Conservation (phyloP, 805 yeast genomes). For the Lachancea quebecensis region DNA sequence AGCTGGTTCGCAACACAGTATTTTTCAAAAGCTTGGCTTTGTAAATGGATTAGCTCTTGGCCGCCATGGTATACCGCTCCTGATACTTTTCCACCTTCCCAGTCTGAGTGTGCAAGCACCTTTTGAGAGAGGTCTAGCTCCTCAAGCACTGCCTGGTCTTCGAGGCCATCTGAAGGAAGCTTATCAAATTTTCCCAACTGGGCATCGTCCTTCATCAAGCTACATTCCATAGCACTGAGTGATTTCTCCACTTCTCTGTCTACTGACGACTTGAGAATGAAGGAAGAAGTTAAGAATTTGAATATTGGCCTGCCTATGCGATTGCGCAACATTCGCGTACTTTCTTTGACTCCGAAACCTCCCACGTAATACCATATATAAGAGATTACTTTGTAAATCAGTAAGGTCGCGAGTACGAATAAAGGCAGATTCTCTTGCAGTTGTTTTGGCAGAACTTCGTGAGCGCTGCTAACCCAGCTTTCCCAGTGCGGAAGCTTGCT, state of each 20-base stretch:
- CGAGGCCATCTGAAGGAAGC: constrained; percentile 57
- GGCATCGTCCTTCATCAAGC: constrained; percentile 50
- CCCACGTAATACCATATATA: constrained; percentile 14
- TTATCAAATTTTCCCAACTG: constrained; percentile 37
- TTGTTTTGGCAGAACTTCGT: no score
- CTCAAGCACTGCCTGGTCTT: constrained; percentile 38
- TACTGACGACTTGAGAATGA: constrained; percentile 49
- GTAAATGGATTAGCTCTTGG: constrained; percentile 61
- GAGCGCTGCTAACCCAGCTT: no score
- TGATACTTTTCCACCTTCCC: constrained; percentile 81
- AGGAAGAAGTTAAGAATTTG: constrained; percentile 37
- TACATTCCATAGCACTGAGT: constrained; percentile 43
- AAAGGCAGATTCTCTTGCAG: no score
- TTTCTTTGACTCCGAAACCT: constrained; percentile 39
- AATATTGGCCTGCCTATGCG: constrained; percentile 25
- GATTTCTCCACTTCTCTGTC: constrained; percentile 51
- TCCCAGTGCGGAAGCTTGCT: no score
- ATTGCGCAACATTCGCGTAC: constrained; percentile 13
- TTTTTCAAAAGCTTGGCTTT: constrained; percentile 65
- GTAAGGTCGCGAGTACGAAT: not conserved
- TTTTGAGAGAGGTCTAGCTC: constrained; percentile 45
- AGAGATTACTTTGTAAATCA: constrained; percentile 7
- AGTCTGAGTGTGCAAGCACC: constrained; percentile 56
- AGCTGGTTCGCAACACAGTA: constrained; percentile 88
- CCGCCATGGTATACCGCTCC: constrained; percentile 99